Conservation (phyloP, 2,329 filamentous ascomycete species). For the Colletotrichum sp. region DNA sequence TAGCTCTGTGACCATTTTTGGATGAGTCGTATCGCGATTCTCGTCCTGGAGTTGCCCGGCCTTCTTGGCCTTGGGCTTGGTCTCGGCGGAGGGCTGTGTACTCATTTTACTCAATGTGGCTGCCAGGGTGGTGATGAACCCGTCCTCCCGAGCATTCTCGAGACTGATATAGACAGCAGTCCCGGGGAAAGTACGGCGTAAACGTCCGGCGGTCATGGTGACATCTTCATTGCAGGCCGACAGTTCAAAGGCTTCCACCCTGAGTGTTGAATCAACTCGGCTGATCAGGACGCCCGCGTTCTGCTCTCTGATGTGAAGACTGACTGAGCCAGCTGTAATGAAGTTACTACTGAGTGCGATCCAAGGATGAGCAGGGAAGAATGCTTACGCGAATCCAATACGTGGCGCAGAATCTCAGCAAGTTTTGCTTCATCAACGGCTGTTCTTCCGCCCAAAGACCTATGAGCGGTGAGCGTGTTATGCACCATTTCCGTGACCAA, state of each 20-base stretch:
- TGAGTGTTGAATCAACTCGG: conserved; percentile 14
- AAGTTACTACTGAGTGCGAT: neutral
- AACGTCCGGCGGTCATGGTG: conserved; percentile 30
- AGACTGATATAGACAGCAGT: conserved; percentile 23
- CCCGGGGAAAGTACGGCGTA: conserved; percentile 31
- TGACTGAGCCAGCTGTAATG: conserved; percentile 10
- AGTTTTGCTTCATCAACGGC: too few species aligned
- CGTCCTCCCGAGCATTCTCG: neutral
- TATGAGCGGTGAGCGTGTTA: too few species aligned
- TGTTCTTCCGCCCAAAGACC: too few species aligned
- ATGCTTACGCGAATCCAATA: neutral
- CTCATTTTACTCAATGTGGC: conserved; percentile 32
- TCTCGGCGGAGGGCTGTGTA: conserved; percentile 23
- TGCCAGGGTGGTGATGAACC: conserved; percentile 11
- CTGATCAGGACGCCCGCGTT: conserved; percentile 38
- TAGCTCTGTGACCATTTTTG: conserved; percentile 56
- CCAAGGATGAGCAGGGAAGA: too few species aligned
- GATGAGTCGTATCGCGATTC: conserved; percentile 51
- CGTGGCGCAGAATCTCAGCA: too few species aligned
- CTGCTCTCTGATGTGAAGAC: conserved; percentile 32
- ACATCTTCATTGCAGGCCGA: conserved; percentile 28
- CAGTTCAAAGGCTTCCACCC: conserved; percentile 38
- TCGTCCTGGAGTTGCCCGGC: conserved; percentile 39
- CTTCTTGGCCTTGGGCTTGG: conserved; percentile 35
- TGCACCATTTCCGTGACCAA: too few species aligned